Conservation (phyloP, 257 asterid genomes). For the Jaltomata sinuosa region DNA sequence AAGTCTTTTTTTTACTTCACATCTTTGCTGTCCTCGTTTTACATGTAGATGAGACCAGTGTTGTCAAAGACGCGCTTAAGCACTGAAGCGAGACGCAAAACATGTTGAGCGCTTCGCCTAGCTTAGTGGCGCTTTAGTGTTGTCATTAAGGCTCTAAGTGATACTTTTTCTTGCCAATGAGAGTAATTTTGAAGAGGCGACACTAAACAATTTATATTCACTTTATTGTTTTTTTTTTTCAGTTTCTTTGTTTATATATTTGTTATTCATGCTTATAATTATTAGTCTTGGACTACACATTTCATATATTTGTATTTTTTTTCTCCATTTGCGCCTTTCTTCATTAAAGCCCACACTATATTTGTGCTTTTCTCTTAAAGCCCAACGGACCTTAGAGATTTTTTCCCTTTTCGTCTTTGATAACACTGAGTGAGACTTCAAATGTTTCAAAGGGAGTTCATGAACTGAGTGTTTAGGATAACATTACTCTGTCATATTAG, state of each 20-base stretch:
- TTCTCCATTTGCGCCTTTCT: neutral
- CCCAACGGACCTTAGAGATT: neutral
- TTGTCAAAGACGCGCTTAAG: neutral
- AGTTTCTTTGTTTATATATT: neutral
- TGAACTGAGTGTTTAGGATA: neutral
- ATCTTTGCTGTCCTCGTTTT: too few relatives aligned
- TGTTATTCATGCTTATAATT: neutral
- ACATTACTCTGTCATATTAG: neutral
- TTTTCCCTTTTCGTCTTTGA: neutral
- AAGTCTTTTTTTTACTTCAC: too few relatives aligned
- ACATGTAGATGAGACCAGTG: neutral
- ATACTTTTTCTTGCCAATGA: too few relatives aligned
- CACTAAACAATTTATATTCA: neutral
- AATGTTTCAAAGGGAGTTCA: neutral
- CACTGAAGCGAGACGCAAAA: neutral
- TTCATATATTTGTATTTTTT: neutral
- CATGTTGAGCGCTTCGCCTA: neutral
- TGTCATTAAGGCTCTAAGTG: neutral
- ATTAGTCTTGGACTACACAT: neutral
- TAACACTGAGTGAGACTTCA: neutral
- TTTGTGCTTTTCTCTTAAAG: neutral
- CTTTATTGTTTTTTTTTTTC: neutral
- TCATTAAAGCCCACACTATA: neutral
- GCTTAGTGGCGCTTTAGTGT: neutral
- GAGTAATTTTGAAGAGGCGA: neutral